Conservation (phyloP, 345 rosid species). For the Pistacia integerrima region DNA sequence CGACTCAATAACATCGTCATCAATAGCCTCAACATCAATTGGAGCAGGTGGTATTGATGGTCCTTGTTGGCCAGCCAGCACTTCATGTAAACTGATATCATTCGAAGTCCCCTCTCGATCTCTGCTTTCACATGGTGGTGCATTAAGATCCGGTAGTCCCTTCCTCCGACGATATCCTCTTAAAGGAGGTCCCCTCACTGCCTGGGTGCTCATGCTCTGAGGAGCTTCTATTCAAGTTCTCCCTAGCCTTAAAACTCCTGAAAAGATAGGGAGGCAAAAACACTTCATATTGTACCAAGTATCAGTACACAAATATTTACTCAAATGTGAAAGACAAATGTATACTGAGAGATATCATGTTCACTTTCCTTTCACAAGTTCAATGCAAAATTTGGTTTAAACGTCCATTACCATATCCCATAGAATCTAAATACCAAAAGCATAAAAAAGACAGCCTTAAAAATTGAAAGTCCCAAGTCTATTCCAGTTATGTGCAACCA, state of each 20-base stretch:
- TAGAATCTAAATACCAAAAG: neutral
- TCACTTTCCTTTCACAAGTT: neutral
- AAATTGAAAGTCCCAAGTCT: neutral
- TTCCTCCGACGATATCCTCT: conserved; percentile 62
- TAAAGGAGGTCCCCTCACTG: conserved; percentile 35
- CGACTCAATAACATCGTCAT: conserved; percentile 78
- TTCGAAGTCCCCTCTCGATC: conserved; percentile 60
- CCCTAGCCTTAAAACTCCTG: conserved; percentile 1
- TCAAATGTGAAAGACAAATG: neutral
- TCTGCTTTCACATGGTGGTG: conserved; percentile 53
- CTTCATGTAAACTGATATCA: conserved; percentile 28
- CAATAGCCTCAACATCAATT: conserved; percentile 75
- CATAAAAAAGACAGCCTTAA: neutral
- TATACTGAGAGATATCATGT: too few relatives aligned
- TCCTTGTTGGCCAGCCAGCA: conserved; percentile 32
- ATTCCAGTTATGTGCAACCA: neutral
- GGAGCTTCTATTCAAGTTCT: neutral
- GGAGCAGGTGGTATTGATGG: conserved; percentile 32
- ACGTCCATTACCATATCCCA: neutral
- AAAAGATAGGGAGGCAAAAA: neutral
- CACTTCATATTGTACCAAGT: neutral
- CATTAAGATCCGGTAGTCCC: conserved; percentile 47
- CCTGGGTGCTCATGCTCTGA: conserved; percentile 48
- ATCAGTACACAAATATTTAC: neutral
- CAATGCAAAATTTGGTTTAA: neutral